A percentile compares a stretch with the other conserved stretches of the same genome.
phyloP scores from a whole-genome alignment of 1,284 basidiomycete genomes.

The Puccinia polysora region DNA sequence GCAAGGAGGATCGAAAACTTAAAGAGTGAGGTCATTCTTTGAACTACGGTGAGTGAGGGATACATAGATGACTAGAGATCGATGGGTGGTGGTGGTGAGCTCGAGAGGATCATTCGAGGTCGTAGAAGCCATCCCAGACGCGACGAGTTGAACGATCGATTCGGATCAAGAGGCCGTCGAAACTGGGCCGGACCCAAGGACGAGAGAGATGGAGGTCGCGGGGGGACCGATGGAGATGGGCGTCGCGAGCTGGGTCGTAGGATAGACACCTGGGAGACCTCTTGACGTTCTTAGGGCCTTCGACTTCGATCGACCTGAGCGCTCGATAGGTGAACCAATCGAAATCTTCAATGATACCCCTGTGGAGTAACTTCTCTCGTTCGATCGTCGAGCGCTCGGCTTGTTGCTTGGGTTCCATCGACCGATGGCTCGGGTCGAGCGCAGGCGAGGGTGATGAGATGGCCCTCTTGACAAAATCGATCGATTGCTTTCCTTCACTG shows the following conservation, averaged over 20 bases:
- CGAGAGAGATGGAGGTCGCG: neutral
- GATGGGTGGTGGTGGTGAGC: too few species aligned
- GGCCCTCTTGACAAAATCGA: neutral
- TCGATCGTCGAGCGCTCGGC: too few species aligned
- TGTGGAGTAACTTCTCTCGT: neutral
- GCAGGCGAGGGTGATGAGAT: too few species aligned
- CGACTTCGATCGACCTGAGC: slow-evolving; percentile 7
- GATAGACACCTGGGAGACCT: too few species aligned
- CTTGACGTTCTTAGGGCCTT: neutral
- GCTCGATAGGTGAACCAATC: slow-evolving; percentile 5
- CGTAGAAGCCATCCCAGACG: neutral
- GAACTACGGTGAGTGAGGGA: too few species aligned
- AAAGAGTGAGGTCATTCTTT: too few species aligned
- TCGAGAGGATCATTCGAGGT: too few species aligned
- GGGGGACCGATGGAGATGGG: too few species aligned
- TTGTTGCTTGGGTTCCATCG: too few species aligned
- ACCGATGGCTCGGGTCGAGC: too few species aligned
- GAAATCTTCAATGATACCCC: slow-evolving; percentile 1
- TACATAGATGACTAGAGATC: too few species aligned
- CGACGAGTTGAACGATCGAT: neutral
- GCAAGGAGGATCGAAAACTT: too few species aligned
- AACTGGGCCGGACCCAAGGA: slow-evolving; percentile 15
- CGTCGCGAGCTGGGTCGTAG: neutral
- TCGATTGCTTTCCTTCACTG: neutral
- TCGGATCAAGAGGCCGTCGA: slow-evolving; percentile 24